Percentiles rank a stretch among this genome's conserved stretches.
Evolutionary conservation across 2,329 filamentous ascomycete genomes (phyloP).

Genomic region (Cladosporium colombiae): DNA sequence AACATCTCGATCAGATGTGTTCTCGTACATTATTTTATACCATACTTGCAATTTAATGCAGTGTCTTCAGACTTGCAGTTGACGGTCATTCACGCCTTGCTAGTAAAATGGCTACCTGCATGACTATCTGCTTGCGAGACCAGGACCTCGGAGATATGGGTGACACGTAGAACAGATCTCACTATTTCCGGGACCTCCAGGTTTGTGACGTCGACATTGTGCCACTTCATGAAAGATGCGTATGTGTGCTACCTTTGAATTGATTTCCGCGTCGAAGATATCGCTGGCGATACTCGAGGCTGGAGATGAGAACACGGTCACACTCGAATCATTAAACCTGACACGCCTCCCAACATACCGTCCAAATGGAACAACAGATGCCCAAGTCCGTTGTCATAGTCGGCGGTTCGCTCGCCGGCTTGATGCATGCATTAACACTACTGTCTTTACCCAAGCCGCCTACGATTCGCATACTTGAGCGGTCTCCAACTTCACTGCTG

Average conservation of each 20-base stretch:
- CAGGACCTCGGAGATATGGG: not conserved
- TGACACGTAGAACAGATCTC: not conserved
- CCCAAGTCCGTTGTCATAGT: conserved; percentile 34
- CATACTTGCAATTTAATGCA: not conserved
- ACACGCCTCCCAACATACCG: not conserved
- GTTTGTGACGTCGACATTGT: conserved; percentile 14
- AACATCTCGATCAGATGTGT: not conserved
- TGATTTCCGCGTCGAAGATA: not conserved
- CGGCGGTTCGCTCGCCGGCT: conserved; percentile 35
- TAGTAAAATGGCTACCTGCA: not conserved
- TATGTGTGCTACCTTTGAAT: not conserved
- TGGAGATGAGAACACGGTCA: not conserved
- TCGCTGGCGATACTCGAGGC: not conserved
- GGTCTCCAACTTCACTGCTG: conserved; percentile 44
- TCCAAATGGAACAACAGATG: not conserved
- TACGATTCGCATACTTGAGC: conserved; percentile 42
- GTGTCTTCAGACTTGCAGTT: not conserved
- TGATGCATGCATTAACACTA: conserved; percentile 33
- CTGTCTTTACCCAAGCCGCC: conserved; percentile 29
- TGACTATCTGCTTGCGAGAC: not conserved
- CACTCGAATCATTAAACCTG: too few species aligned
- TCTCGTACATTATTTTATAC: not conserved
- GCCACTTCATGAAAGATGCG: not conserved
- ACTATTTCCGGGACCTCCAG: conserved; percentile 1
- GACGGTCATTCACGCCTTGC: not conserved